Percentiles rank a stretch among this genome's conserved stretches.
Evolutionary conservation across 306 rosid species (phyloP).

Genomic region (Ammopiptanthus mongolicus): DNA sequence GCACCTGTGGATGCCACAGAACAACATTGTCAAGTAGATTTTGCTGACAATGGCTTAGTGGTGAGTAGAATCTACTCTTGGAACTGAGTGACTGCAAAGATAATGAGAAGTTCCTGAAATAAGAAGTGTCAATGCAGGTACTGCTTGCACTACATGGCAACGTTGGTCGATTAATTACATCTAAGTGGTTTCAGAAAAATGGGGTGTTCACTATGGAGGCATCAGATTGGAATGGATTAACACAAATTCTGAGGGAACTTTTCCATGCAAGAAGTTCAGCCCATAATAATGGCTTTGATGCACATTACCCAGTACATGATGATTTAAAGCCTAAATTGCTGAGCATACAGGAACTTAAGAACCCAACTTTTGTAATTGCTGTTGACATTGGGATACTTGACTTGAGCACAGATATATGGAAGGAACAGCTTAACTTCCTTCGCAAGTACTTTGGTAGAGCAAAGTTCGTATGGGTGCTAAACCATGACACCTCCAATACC

Average conservation of each 20-base stretch:
- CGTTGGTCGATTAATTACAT: constrained; percentile 59
- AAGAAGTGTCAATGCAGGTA: constrained; percentile 51
- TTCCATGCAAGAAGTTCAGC: constrained; percentile 46
- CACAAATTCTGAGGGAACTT: constrained; percentile 72
- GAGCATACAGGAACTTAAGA: constrained; percentile 53
- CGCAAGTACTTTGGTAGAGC: constrained; percentile 64
- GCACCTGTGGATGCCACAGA: constrained; percentile 59
- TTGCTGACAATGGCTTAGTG: constrained; percentile 56
- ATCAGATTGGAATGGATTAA: constrained; percentile 93
- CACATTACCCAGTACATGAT: constrained; percentile 42
- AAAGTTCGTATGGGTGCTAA: constrained; percentile 80
- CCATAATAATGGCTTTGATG: constrained; percentile 42
- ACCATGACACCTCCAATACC: constrained; percentile 73
- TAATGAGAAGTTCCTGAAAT: constrained; percentile 13
- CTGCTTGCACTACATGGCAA: constrained; percentile 73
- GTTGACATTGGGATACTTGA: constrained; percentile 83
- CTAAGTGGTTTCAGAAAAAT: constrained; percentile 69
- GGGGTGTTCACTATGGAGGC: constrained; percentile 66
- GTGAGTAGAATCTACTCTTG: constrained; percentile 48
- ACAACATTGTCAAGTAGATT: constrained; percentile 63
- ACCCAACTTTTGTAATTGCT: constrained; percentile 55
- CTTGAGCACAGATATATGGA: constrained; percentile 97
- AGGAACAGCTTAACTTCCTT: constrained; percentile 85
- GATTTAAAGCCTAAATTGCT: constrained; percentile 42
- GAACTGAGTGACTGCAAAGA: constrained; percentile 5